Evolutionary conservation across 495 filamentous ascomycete species (phyloP), one percentile per base, ranked within the genome.

Genomic region (Daldinia grandis): DNA sequence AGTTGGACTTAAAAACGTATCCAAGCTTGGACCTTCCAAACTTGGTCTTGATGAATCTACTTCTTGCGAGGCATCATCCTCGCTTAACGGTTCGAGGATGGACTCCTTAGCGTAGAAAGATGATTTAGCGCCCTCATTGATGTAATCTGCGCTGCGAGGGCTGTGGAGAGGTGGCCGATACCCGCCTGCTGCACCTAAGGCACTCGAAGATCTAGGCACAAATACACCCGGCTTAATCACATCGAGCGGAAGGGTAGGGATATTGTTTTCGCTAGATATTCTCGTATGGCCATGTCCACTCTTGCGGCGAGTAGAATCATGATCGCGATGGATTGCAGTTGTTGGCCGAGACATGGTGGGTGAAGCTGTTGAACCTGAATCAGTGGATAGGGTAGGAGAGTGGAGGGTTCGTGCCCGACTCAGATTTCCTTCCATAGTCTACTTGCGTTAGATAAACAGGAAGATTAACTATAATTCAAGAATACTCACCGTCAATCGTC

Each of bases 341-440:
- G 68, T n/a, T 12, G 80, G 74, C 50, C 81, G 75, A 47, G 75
- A 76, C 42, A 77, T 74, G 1, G 79, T 73, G 5, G 83, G 81
- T 0, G 82, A 83, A 10, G 82, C 79, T 12, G 82, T 83, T 35
- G 83, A 84, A 5, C 73, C 74, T 50, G 82, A 80, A 1, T 85
- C 88, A 6, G 83, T 76, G n/a, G 88, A 82, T 25, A 88, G 86
- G 14, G 88, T 84, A 6, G 86, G 84, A n/a, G 84, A 78, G 58
- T 86, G 85, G 25, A 95, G 82, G 3, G 92, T 91, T 58, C 94
- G 88, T 21, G 93, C 94, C 33, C 93, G 88, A 56, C 84, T 90
- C 24, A 97, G 80, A 74, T 97, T 97, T 17, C 90, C 92, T 79
- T 97, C 94, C 92, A 97, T 96, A 17, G 93, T 89, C 94, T 97